Base-by-base conservation (phyloP, 2,329 filamentous ascomycete species). In the Metarhizium robertsii region DNA sequence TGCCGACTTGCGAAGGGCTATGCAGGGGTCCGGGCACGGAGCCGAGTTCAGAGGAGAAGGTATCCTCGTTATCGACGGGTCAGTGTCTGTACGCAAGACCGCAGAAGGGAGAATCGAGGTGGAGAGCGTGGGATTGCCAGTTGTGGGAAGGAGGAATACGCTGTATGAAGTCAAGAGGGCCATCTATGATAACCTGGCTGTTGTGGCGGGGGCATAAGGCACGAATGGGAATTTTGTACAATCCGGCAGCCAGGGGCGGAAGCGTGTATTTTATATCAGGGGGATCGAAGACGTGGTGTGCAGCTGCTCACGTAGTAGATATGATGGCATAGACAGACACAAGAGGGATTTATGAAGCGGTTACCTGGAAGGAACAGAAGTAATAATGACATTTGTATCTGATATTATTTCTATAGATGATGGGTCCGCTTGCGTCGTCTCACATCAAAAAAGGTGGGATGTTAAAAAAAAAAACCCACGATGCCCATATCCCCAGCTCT, bases 41-140 rank as follows among this genome's bases (percentile, higher is more conserved):
- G 92, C 92, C 1, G 94, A 96, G 69, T 96, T 97, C 70, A 81
- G 90, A 52, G 94, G 94, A 52, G 92, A 97, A 71, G 94, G 94
- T 59, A 95, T 88, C 8, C 75, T 99, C 56, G 80, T 99, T 10
- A 86, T 99, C 55, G 92, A 97, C 67, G 88, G 90, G 2, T 82
- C 83, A 10, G 92, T 97, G 6, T 88, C 91, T 4, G 91, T 99
- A 49, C 79, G 90, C 58, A 97, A 99, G 76, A 89, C 87, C 50
- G 86, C 84, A 1, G 87, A 87, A n/a, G 92, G 92, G 0, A 85
- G 82, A 62, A 90, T 96, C 64, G 92, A 95, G 71, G 84, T 96
- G 18, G 92, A 96, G 73, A 87, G 86, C 57, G 83, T 87, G 5
- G 87, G 84, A 1, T 53, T 72, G 60, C 69, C 68, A 29, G 64